Conservation (phyloP, 2,329 filamentous ascomycete species). For the Apiospora pterosperma region DNA sequence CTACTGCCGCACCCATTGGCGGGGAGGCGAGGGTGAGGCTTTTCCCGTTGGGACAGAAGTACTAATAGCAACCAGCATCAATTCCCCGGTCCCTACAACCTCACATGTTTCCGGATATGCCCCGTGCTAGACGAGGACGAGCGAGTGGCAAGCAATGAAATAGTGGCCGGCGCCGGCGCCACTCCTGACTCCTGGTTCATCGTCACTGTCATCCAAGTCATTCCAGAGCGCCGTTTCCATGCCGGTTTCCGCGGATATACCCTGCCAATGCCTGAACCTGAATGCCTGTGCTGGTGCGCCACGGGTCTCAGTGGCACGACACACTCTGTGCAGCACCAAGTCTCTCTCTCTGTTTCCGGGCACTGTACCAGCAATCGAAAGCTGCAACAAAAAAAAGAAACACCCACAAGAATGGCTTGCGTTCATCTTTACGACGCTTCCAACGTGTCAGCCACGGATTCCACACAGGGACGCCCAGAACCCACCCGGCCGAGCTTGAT, state of each 20-base stretch:
- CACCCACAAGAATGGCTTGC: neutral
- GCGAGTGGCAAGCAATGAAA: neutral
- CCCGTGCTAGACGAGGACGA: neutral
- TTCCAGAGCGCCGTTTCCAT: neutral
- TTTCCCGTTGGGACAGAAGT: neutral
- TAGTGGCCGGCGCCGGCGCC: neutral
- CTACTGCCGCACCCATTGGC: neutral
- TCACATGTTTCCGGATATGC: neutral
- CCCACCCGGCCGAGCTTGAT: neutral
- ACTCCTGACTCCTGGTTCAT: neutral
- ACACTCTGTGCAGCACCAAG: neutral
- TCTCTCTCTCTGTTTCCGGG: neutral
- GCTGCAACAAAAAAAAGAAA: conserved; percentile 9
- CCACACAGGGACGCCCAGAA: conserved; percentile 1
- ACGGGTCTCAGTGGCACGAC: conserved; percentile 1
- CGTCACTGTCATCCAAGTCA: neutral
- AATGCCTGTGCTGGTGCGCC: neutral
- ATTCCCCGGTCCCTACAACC: too few relatives aligned
- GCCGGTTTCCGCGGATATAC: neutral
- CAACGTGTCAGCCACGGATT: conserved; percentile 11
- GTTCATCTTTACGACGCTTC: neutral
- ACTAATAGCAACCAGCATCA: neutral
- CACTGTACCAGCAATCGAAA: neutral
- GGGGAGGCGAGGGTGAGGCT: neutral
- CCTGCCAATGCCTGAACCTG: neutral